phyloP scores from a whole-genome alignment of 192 early-diverging fungal species.

The Entophlyctis helioformis region DNA sequence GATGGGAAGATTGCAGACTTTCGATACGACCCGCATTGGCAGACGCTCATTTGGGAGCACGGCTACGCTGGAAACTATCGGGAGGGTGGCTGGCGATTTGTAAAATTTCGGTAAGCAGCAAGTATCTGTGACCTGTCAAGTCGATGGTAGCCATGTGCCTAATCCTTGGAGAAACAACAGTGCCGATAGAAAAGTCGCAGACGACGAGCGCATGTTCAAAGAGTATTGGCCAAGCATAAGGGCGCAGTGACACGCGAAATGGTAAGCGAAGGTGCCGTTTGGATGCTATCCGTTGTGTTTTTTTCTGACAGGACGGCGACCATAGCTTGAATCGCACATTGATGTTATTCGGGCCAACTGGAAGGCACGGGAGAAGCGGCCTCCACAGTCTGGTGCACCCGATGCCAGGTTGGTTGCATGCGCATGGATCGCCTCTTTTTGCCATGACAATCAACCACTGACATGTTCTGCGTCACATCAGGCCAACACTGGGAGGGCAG shows the following conservation, averaged over 20 bases:
- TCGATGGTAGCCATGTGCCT: too few relatives aligned
- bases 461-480: too few relatives aligned
- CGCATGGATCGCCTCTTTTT: too few relatives aligned
- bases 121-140: neutral
- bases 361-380: constrained; percentile 12
- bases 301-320: too few relatives aligned
- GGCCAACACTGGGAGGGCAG: too few relatives aligned
- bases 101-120: constrained; percentile 23
- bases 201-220: constrained; percentile 46
- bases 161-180: too few relatives aligned
- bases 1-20: constrained; percentile 38
- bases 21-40: constrained; percentile 38
- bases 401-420: too few relatives aligned
- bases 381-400: too few relatives aligned
- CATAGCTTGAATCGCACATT: neutral
- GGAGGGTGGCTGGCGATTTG: constrained; percentile 32
- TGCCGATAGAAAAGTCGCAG: constrained; percentile 64
- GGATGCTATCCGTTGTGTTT: too few relatives aligned
- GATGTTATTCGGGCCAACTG: constrained; percentile 12
- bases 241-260: constrained; percentile 56
- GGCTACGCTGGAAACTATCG: constrained; percentile 6
- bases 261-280: too few relatives aligned
- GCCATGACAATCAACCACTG: too few relatives aligned
- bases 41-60: constrained; percentile 9
- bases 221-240: constrained; percentile 56